Conservation (phyloP, 495 filamentous ascomycete genomes). For the Lentithecium fluviatile region DNA sequence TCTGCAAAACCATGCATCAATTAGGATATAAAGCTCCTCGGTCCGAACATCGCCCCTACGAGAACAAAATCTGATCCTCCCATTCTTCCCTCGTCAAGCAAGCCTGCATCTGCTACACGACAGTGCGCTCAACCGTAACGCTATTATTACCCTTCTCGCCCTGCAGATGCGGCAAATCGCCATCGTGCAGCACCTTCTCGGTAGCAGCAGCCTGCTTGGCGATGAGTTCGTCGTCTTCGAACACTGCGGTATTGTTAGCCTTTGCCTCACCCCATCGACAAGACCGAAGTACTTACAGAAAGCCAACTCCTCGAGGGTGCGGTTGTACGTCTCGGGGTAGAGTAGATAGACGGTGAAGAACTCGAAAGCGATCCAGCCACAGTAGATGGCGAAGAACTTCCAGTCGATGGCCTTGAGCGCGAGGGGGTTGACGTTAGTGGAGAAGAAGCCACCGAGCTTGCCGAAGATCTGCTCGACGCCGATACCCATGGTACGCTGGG, state of each 20-base stretch:
- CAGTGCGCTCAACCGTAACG: too few relatives aligned
- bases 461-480: constrained; percentile 25
- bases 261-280: background rate
- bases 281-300: constrained; percentile 38
- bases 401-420: constrained; percentile 41
- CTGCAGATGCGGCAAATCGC: background rate
- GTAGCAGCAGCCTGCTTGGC: constrained; percentile 19
- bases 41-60: too few relatives aligned
- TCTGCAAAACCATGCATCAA: too few relatives aligned
- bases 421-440: constrained; percentile 50
- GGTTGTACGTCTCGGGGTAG: constrained; percentile 40
- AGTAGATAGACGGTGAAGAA: constrained; percentile 35
- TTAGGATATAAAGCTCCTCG: too few relatives aligned
- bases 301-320: constrained; percentile 42
- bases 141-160: too few relatives aligned
- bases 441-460: constrained; percentile 28
- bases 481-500: constrained; percentile 25
- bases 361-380: constrained; percentile 38
- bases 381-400: constrained; percentile 40
- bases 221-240: constrained; percentile 24
- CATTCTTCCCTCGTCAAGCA: too few relatives aligned
- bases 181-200: constrained; percentile 14
- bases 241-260: constrained; percentile 5
- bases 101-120: too few relatives aligned
- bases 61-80: too few relatives aligned